Percentiles rank a stretch among this genome's conserved stretches.
Evolutionary conservation across 257 asterid species (phyloP).

Genomic region (Penstemon barbatus): DNA sequence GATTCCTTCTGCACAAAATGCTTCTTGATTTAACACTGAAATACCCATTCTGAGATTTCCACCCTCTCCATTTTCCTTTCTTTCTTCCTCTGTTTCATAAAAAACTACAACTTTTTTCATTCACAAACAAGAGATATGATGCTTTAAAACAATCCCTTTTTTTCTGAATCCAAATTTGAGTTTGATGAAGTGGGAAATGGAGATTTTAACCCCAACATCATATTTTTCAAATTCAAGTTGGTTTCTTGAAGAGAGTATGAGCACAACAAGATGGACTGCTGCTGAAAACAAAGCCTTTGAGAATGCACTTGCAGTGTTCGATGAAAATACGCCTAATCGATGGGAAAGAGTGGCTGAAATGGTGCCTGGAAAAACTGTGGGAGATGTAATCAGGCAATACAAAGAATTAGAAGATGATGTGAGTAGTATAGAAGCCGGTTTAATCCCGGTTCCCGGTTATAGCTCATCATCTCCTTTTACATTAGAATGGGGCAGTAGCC

Average conservation of each 20-base stretch:
- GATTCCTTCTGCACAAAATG: slow-evolving; percentile 45
- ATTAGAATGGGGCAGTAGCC: slow-evolving; percentile 70
- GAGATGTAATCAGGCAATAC: slow-evolving; percentile 78
- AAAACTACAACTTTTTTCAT: background rate
- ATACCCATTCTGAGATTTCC: slow-evolving; percentile 49
- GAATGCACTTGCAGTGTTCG: slow-evolving; percentile 83
- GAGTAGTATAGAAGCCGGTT: slow-evolving; percentile 85
- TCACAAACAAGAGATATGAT: too few species aligned
- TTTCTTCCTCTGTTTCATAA: slow-evolving; percentile 26
- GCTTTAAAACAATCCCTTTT: background rate
- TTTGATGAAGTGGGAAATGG: slow-evolving; percentile 68
- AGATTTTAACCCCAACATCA: slow-evolving; percentile 70
- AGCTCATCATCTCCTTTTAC: slow-evolving; percentile 62
- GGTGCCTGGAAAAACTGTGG: slow-evolving; percentile 89
- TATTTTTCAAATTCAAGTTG: slow-evolving; percentile 56
- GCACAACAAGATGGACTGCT: slow-evolving; percentile 67
- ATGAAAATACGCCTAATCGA: slow-evolving; percentile 80
- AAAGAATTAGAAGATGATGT: slow-evolving; percentile 86
- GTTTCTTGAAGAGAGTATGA: slow-evolving; percentile 55
- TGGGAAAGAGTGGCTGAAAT: slow-evolving; percentile 86
- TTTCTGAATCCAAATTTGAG: background rate
- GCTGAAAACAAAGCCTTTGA: slow-evolving; percentile 90
- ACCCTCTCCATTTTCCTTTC: slow-evolving; percentile 22
- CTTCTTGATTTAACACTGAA: slow-evolving; percentile 58
- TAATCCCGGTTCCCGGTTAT: slow-evolving; percentile 76